phyloP scores from a whole-genome alignment of 768 basidiomycete species.

The Suillus placidus region DNA sequence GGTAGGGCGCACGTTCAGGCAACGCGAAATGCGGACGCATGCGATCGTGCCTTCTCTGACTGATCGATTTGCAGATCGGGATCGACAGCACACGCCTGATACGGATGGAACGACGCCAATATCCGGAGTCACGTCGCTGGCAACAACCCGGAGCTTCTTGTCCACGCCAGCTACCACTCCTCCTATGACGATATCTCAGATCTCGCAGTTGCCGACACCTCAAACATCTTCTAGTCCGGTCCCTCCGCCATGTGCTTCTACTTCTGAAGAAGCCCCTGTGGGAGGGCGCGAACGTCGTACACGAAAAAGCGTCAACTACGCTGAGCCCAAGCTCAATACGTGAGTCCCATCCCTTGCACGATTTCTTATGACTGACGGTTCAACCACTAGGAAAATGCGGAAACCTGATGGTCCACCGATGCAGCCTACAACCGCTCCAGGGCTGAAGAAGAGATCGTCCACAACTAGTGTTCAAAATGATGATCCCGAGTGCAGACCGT shows the following conservation, averaged over 20 bases:
- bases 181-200: conserved; percentile 28
- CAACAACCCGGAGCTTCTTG: conserved; percentile 42
- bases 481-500: conserved; percentile 44
- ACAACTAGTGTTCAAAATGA: conserved; percentile 36
- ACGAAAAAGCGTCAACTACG: conserved; percentile 83
- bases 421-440: conserved; percentile 30
- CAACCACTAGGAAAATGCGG: conserved; percentile 74
- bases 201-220: conserved; percentile 51
- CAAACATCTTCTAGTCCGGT: conserved; percentile 50
- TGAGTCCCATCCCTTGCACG: conserved; percentile 39
- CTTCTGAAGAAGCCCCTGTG: conserved; percentile 33
- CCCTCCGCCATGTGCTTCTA: conserved; percentile 38
- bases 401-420: conserved; percentile 67
- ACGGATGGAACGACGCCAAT: conserved; percentile 35
- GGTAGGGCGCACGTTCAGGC: conserved; percentile 31
- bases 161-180: conserved; percentile 50
- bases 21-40: neutral
- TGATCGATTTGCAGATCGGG: conserved; percentile 33
- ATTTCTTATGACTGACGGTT: conserved; percentile 14
- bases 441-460: conserved; percentile 48
- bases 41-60: conserved; percentile 16
- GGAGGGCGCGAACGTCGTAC: conserved; percentile 53
- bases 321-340: conserved; percentile 90
- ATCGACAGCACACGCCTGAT: conserved; percentile 41
- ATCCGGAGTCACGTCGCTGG: conserved; percentile 38